Conservation (phyloP, 495 filamentous ascomycete genomes). For the Neurospora tetraspora region DNA sequence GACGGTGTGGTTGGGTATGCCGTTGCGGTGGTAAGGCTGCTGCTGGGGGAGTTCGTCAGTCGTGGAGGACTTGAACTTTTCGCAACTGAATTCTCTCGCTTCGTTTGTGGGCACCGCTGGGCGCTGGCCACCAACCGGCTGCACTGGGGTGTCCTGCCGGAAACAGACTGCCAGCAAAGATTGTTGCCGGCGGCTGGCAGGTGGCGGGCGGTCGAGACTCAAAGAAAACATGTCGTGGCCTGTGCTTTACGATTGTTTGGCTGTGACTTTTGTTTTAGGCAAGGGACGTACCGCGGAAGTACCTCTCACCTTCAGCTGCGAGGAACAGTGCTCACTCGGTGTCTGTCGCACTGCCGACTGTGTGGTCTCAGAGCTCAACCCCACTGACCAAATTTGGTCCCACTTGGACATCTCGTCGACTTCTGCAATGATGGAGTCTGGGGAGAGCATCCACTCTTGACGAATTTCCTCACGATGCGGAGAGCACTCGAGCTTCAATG, state of each 20-base stretch:
- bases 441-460: neutral
- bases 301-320: neutral
- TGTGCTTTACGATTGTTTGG: neutral
- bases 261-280: neutral
- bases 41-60: slow-evolving; percentile 1
- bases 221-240: neutral
- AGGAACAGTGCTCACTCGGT: neutral
- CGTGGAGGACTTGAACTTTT: slow-evolving; percentile 8
- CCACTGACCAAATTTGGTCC: neutral
- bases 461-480: neutral
- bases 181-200: neutral
- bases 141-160: neutral
- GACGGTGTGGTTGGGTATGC: slow-evolving; percentile 4
- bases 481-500: no score
- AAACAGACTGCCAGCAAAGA: neutral
- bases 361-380: neutral
- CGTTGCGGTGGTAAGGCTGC: neutral
- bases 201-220: neutral
- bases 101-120: slow-evolving; percentile 23
- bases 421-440: neutral
- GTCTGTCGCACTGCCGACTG: neutral
- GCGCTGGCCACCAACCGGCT: neutral
- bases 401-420: neutral
- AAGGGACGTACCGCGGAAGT: neutral
- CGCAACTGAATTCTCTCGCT: slow-evolving; percentile 20